Conservation (phyloP, 306 rosid genomes). For the Rubus parviflorus region DNA sequence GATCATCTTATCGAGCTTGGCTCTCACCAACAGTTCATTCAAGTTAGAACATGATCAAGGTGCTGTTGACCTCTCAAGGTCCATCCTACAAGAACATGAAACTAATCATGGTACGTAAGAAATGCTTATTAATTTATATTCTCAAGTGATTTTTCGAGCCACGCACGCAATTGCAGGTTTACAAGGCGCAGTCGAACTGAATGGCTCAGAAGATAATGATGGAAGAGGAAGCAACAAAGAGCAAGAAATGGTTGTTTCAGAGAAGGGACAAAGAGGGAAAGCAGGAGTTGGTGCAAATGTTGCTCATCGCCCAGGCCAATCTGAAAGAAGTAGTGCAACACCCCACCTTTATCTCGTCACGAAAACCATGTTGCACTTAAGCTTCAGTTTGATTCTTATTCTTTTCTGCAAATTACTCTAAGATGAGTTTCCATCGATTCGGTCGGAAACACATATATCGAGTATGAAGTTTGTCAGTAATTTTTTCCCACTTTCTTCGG, state of each 20-base stretch:
- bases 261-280: constrained; percentile 23
- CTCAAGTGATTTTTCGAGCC: neutral
- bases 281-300: constrained; percentile 14
- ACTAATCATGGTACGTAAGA: constrained; percentile 15
- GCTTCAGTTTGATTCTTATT: constrained; percentile 11
- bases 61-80: neutral
- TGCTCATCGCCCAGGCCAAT: neutral
- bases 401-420: constrained; percentile 18
- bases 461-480: neutral
- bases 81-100: neutral
- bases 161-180: neutral
- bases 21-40: neutral
- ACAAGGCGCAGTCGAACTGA: neutral
- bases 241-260: neutral
- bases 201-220: neutral
- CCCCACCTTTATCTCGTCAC: constrained; percentile 2
- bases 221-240: neutral
- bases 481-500: neutral
- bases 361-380: constrained; percentile 7
- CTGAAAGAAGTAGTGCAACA: neutral
- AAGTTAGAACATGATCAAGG: neutral
- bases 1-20: constrained; percentile 11
- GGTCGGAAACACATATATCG: neutral
- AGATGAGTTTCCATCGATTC: neutral
- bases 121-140: neutral